A percentile compares a stretch with the other conserved stretches of the same genome.
These are phyloP conservation scores for Musa acuminata DNA, from an alignment of 176 grass and related monocot species.

Conservation along the genomic window DNA sequence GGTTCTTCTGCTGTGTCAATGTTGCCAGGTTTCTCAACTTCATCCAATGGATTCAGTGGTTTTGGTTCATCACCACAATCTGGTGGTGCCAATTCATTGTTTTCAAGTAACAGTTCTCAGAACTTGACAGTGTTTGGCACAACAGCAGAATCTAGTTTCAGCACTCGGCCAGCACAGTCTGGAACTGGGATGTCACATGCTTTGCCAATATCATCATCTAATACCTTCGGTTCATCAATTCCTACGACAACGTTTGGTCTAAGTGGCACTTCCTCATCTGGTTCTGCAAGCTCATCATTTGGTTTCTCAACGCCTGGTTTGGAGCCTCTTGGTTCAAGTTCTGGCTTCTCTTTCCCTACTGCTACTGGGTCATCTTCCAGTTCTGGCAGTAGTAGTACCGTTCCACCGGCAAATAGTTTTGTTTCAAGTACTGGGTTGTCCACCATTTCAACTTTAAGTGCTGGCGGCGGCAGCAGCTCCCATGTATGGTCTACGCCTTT, in stretches of 20 bases:
- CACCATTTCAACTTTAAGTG: background rate
- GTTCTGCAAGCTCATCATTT: slow-evolving; percentile 3
- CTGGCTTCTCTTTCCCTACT: background rate
- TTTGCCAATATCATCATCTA: background rate
- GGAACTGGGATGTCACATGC: background rate
- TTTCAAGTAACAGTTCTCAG: slow-evolving; percentile 12
- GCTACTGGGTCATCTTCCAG: background rate
- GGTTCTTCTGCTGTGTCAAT: background rate
- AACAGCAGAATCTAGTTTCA: background rate
- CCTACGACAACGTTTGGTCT: background rate
- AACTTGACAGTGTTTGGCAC: background rate
- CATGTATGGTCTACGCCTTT: no score
- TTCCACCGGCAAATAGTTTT: background rate
- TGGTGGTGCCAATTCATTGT: background rate
- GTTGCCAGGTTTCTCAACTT: background rate
- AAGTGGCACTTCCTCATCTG: background rate
- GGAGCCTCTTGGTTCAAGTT: background rate
- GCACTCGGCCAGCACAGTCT: background rate
- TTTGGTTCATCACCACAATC: slow-evolving; percentile 10
- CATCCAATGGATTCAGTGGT: background rate
- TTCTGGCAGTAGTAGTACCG: background rate
- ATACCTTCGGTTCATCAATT: background rate
- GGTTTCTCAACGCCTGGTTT: background rate
- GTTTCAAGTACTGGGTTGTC: slow-evolving; percentile 11
- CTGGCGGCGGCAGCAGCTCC: no score